Evolutionary conservation across 2,329 filamentous ascomycete genomes (phyloP), one percentile per base, ranked within the genome.

Genomic region (Fusarium palustre): DNA sequence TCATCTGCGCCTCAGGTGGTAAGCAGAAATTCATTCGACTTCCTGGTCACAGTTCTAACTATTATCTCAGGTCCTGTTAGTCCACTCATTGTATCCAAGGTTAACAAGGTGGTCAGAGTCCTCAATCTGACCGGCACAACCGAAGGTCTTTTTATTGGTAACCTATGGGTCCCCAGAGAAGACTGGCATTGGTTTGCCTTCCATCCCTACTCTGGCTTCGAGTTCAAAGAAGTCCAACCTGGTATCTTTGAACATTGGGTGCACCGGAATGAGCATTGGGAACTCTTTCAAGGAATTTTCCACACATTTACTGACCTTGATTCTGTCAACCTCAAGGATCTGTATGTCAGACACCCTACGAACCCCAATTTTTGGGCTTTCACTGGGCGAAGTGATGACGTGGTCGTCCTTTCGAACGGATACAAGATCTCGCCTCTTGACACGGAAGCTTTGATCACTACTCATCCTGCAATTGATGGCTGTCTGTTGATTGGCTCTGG

Each of bases 81-180:
- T 43, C 72, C 72, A 6, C 36, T 59, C 7, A 74, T 70, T 25
- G 76, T 70, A 0, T 64, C 64, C 22, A 77, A 79, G 28, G 76
- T 76, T 2, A 79, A 78, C 45, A 50, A 78, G 7, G 72, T 76
- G 2, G 71, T 79, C 5, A 59, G 76, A 24, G 75, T 81, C 0
- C 55, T 79, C 0, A 80, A 80, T 25, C 31, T 79, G 18, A 79
- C 76, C 1, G 77, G 77, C 3, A 79, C 77, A 1, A 78, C 77
- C 0, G 77, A 79, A 45, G 77, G 77, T 1, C 60, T 79, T 1
- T 79, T 79, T 20, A 79, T 78, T 6, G 77, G 77, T 1, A 78
- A 78, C 41, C 63, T 79, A 2, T 68, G 72, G 39, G 64, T 71
- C 1, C 18, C 49, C 0, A 71, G 73, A 13, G 71, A 77, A 20